Conservation (phyloP, 768 basidiomycete genomes). For the Leccinellum rugosiceps region DNA sequence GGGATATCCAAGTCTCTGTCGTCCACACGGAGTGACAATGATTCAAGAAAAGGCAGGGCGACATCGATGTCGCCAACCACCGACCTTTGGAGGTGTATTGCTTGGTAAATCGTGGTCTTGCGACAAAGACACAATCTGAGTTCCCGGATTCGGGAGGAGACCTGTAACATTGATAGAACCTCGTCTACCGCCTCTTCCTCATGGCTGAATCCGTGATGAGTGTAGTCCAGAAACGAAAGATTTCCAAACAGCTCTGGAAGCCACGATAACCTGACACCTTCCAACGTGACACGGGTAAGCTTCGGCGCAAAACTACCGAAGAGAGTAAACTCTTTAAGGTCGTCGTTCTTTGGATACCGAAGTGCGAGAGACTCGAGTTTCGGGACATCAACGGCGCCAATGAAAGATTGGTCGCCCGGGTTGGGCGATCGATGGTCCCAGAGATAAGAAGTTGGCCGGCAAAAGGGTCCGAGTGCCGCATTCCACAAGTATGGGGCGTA, state of each 20-base stretch:
- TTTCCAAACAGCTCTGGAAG: slow-evolving; percentile 58
- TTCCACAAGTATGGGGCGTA: slow-evolving; percentile 69
- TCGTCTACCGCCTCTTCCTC: slow-evolving; percentile 57
- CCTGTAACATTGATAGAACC: slow-evolving; percentile 52
- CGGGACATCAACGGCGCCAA: slow-evolving; percentile 35
- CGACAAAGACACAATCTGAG: slow-evolving; percentile 55
- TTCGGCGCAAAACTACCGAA: slow-evolving; percentile 62
- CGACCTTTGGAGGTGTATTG: slow-evolving; percentile 10
- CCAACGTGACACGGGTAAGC: slow-evolving; percentile 52
- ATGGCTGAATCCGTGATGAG: slow-evolving; percentile 64
- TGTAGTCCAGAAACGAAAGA: slow-evolving; percentile 64
- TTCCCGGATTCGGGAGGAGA: slow-evolving; percentile 51
- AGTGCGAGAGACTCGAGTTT: slow-evolving; percentile 54
- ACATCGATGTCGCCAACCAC: slow-evolving; percentile 33
- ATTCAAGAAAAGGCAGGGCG: slow-evolving; percentile 43
- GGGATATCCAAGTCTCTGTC: slow-evolving; percentile 61
- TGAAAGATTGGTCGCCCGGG: slow-evolving; percentile 2
- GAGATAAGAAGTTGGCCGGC: slow-evolving; percentile 31
- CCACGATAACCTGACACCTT: slow-evolving; percentile 65
- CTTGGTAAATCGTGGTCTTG: slow-evolving; percentile 24
- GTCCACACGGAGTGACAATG: slow-evolving; percentile 49
- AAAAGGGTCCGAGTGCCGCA: slow-evolving; percentile 56
- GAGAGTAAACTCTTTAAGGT: slow-evolving; percentile 61
- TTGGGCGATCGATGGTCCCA: slow-evolving; percentile 22
- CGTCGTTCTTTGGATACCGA: slow-evolving; percentile 62